These are phyloP conservation scores for Spergularia azorica DNA, from an alignment of 179 eudicot species.

Conservation along the genomic window DNA sequence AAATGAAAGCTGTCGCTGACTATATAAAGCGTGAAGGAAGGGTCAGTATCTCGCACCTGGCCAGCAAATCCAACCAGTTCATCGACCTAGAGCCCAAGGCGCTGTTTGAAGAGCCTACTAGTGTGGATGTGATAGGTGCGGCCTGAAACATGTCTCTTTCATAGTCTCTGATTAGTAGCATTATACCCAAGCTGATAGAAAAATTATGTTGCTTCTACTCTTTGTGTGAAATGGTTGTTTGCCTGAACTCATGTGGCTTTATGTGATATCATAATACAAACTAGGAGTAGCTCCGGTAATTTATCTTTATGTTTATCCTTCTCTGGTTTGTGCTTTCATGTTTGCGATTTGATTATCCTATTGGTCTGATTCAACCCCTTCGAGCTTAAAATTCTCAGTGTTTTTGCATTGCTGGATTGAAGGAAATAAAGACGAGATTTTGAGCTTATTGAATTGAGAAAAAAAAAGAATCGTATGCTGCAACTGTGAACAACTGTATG, in stretches of 20 bases:
- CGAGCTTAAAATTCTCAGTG: neutral
- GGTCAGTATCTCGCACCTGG: conserved; percentile 89
- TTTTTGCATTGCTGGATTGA: neutral
- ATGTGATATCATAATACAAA: neutral
- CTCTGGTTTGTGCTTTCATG: neutral
- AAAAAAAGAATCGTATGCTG: too few species aligned
- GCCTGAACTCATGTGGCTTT: neutral
- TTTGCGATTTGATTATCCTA: neutral
- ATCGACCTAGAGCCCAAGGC: conserved; percentile 89
- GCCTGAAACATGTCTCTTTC: conserved; percentile 36
- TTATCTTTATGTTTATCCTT: neutral
- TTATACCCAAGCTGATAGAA: neutral
- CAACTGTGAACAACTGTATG: too few species aligned
- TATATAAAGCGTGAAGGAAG: conserved; percentile 86
- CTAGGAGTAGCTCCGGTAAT: neutral
- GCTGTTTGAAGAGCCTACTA: conserved; percentile 57
- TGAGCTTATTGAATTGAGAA: neutral
- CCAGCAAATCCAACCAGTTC: conserved; percentile 94
- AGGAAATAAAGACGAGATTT: neutral
- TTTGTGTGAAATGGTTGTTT: conserved; percentile 5
- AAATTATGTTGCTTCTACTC: neutral
- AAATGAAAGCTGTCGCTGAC: conserved; percentile 96
- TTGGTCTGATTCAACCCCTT: neutral
- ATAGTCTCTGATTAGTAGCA: neutral
- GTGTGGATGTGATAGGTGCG: conserved; percentile 53